phyloP scores from a whole-genome alignment of 257 asterid genomes.

The Jaltomata sinuosa region DNA sequence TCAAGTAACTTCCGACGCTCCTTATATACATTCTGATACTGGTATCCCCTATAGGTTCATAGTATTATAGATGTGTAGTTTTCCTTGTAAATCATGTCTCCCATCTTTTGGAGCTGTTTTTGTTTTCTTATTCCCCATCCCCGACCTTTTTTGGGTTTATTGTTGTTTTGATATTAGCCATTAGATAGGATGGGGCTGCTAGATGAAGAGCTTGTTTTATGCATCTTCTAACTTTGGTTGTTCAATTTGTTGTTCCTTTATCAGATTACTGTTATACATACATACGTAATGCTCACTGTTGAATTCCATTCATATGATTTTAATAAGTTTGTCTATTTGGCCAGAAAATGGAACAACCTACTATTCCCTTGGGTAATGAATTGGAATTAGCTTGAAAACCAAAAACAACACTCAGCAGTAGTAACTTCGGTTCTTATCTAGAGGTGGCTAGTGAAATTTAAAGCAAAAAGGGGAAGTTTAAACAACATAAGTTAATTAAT shows the following conservation, averaged over 20 bases:
- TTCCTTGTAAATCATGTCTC: constrained; percentile 7
- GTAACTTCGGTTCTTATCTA: too few relatives aligned
- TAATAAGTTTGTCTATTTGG: not conserved
- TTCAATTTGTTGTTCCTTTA: not conserved
- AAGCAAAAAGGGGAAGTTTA: not conserved
- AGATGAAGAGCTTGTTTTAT: not conserved
- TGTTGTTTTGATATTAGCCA: not conserved
- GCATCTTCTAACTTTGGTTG: not conserved
- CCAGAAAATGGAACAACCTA: not conserved
- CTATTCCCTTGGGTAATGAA: too few relatives aligned
- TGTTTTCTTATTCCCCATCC: not conserved
- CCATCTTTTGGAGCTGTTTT: not conserved
- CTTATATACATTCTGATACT: not conserved
- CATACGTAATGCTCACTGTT: not conserved
- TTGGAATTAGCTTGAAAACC: too few relatives aligned
- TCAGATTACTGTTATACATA: not conserved
- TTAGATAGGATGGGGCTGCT: not conserved
- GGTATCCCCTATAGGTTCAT: not conserved
- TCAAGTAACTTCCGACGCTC: constrained; percentile 2
- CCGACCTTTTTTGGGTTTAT: not conserved
- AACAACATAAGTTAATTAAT: not conserved
- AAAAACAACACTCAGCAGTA: too few relatives aligned
- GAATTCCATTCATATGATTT: not conserved
- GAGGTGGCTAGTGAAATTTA: not conserved
- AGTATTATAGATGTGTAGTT: not conserved